Evolutionary conservation across 345 rosid genomes (phyloP).

Genomic region (Mallotus nudiflorus): DNA sequence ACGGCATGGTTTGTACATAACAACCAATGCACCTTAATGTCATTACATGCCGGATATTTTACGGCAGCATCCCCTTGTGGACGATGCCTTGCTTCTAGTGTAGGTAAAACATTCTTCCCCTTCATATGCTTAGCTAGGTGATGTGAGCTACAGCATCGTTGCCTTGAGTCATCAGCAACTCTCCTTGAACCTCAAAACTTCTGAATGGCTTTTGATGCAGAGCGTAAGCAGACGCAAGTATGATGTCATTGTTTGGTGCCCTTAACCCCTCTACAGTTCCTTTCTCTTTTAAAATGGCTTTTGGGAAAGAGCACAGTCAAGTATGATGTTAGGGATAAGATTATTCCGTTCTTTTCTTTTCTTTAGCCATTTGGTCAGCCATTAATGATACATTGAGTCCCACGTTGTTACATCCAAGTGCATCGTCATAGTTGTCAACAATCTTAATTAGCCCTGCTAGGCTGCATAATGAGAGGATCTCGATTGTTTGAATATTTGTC

Average conservation of each 20-base stretch:
- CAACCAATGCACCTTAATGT: background rate
- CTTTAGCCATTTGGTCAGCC: background rate
- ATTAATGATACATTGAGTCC: background rate
- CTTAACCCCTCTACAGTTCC: background rate
- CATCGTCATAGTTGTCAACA: background rate
- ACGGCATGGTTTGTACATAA: background rate
- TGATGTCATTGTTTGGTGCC: background rate
- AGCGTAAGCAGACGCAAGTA: background rate
- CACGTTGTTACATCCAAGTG: background rate
- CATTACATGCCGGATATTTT: background rate
- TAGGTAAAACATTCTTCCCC: background rate
- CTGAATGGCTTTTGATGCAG: background rate
- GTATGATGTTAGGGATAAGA: constrained; percentile 7
- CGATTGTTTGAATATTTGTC: too few species aligned
- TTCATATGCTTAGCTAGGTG: background rate
- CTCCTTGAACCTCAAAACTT: background rate
- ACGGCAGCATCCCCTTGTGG: background rate
- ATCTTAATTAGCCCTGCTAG: background rate
- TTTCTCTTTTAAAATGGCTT: background rate
- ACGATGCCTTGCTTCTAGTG: background rate
- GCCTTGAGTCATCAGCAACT: background rate
- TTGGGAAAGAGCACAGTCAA: background rate
- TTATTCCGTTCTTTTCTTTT: constrained; percentile 9
- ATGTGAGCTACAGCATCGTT: background rate
- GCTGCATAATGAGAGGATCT: too few species aligned